These are phyloP conservation scores for Cyclotella choctawhatcheeana DNA, from an alignment of 108 stramenopile genomes.

Conservation along the genomic window DNA sequence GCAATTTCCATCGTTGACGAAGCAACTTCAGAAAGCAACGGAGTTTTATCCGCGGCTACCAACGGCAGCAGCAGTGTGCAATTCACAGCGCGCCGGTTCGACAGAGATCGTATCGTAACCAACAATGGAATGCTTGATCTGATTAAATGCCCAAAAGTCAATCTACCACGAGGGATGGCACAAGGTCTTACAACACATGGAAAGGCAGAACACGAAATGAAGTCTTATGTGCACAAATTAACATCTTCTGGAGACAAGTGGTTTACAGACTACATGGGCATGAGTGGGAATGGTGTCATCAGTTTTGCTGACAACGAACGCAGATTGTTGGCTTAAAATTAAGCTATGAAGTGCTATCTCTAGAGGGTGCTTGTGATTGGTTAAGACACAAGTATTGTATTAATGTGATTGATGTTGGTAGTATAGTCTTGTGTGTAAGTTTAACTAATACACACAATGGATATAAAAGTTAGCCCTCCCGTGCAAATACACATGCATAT, in stretches of 20 bases:
- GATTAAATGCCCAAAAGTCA: slow-evolving; percentile 52
- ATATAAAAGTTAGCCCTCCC: no score
- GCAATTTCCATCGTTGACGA: slow-evolving; percentile 41
- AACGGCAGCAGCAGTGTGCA: slow-evolving; percentile 17
- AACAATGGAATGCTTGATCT: slow-evolving; percentile 32
- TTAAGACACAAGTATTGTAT: no score
- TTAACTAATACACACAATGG: no score
- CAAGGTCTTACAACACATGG: slow-evolving; percentile 54
- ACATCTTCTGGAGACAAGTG: slow-evolving; percentile 47
- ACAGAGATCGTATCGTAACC: slow-evolving; percentile 49
- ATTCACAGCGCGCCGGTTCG: slow-evolving; percentile 63
- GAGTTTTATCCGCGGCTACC: not conserved
- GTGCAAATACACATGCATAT: no score
- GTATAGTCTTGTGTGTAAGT: no score
- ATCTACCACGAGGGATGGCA: slow-evolving; percentile 50
- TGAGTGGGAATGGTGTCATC: slow-evolving; percentile 65
- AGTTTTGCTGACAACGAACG: slow-evolving; percentile 49
- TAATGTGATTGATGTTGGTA: no score
- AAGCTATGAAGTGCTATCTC: no score
- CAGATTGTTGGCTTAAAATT: slow-evolving; percentile 52
- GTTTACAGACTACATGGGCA: slow-evolving; percentile 63
- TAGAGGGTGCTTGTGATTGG: no score
- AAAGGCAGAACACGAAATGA: slow-evolving; percentile 49
- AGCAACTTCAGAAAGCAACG: not conserved
- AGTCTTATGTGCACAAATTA: slow-evolving; percentile 60